A percentile compares a stretch with the other conserved stretches of the same genome.
These are phyloP conservation scores for Talaromyces verruculosus DNA, from an alignment of 2,329 filamentous ascomycete species.

Conservation along the genomic window DNA sequence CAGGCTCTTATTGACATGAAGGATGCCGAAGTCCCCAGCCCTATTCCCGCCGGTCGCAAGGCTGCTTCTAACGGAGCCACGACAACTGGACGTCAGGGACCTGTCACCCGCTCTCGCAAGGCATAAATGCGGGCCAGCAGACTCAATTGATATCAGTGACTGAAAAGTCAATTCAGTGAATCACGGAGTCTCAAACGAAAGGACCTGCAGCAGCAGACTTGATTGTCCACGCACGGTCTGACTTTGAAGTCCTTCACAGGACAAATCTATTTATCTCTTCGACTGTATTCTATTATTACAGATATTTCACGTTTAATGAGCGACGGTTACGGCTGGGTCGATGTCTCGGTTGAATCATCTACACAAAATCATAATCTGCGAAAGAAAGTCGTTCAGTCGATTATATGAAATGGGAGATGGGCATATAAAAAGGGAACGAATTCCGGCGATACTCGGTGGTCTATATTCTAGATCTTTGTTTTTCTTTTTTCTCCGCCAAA, in stretches of 20 bases:
- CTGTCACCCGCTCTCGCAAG: slow-evolving; percentile 50
- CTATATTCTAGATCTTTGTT: not conserved
- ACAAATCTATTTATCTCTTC: slow-evolving; percentile 16
- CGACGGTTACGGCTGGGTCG: slow-evolving; percentile 17
- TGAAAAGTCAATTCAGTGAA: not conserved
- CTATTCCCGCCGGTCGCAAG: slow-evolving; percentile 24
- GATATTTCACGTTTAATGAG: slow-evolving; percentile 22
- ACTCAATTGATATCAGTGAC: not conserved
- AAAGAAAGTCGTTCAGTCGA: not conserved
- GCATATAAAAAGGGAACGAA: not conserved
- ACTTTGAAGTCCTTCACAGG: not conserved
- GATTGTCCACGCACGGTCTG: not conserved
- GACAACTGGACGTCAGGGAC: slow-evolving; percentile 43
- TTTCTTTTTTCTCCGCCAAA: not conserved
- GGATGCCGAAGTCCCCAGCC: slow-evolving; percentile 59
- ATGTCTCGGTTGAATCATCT: slow-evolving; percentile 15
- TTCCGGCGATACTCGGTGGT: not conserved
- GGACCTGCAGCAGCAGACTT: not conserved
- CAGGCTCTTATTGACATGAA: slow-evolving; percentile 85
- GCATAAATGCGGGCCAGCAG: slow-evolving; percentile 39
- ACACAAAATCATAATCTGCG: slow-evolving; percentile 6
- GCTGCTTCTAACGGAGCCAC: slow-evolving; percentile 32
- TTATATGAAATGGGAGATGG: not conserved
- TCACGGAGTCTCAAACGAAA: not conserved
- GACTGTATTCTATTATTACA: slow-evolving; percentile 20